Percentiles rank a stretch among this genome's conserved stretches.
Evolutionary conservation across 2,329 filamentous ascomycete species (phyloP).

Genomic region (Cytospora chrysosperma): DNA sequence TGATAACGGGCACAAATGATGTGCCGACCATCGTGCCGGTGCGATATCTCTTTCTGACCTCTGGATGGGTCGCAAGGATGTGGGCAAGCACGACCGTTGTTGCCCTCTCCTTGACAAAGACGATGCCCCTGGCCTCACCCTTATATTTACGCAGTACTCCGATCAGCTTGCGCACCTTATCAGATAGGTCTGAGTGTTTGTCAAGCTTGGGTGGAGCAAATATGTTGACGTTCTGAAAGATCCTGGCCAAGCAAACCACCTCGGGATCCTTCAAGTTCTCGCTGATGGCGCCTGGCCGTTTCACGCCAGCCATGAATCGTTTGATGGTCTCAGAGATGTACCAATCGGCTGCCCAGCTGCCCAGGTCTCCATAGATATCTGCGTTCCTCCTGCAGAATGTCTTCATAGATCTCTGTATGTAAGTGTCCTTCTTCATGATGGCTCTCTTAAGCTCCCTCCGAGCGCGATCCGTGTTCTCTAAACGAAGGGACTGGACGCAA

Average conservation of each 20-base stretch:
- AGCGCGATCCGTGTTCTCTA: conserved; percentile 42
- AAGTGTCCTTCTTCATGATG: conserved; percentile 48
- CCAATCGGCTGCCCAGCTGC: conserved; percentile 66
- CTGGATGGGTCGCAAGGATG: conserved; percentile 54
- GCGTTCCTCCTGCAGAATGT: conserved; percentile 50
- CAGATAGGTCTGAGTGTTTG: conserved; percentile 42
- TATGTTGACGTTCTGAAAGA: conserved; percentile 35
- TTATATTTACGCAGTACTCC: conserved; percentile 46
- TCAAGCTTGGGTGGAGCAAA: not conserved
- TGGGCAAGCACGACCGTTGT: conserved; percentile 60
- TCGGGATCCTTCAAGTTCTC: conserved; percentile 50
- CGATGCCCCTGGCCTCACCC: conserved; percentile 53
- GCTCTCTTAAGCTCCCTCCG: conserved; percentile 38
- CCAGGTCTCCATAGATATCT: conserved; percentile 58
- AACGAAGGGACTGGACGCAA: conserved; percentile 48
- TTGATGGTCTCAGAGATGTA: conserved; percentile 56
- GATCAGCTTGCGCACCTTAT: conserved; percentile 59
- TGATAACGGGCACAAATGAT: conserved; percentile 39
- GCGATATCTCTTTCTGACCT: conserved; percentile 44
- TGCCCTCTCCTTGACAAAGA: conserved; percentile 66
- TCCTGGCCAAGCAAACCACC: conserved; percentile 52
- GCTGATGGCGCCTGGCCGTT: conserved; percentile 30
- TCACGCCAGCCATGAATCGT: conserved; percentile 31
- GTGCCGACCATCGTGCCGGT: conserved; percentile 57
- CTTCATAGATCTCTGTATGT: conserved; percentile 54